A percentile compares a stretch with the other conserved stretches of the same genome.
Evolutionary conservation across 1,284 basidiomycete genomes (phyloP).

Genomic region (Coriolopsis trogii): DNA sequence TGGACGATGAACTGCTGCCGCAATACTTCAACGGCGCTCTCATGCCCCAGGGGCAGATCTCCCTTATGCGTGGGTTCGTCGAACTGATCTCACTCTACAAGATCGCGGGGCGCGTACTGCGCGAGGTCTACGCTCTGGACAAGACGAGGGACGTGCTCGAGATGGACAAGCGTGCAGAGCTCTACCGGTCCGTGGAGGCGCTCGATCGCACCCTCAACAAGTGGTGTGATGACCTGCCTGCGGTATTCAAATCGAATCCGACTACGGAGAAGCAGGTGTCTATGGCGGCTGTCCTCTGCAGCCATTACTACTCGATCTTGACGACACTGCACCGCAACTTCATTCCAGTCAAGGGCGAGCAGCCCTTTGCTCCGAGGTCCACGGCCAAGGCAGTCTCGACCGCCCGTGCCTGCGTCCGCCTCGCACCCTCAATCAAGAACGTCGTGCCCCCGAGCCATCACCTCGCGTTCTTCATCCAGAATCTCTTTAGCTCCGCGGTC

Average conservation of each 20-base stretch:
- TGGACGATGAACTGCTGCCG: conserved; percentile 77
- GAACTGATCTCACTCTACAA: conserved; percentile 78
- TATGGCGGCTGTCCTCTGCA: conserved; percentile 87
- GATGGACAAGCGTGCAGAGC: conserved; percentile 69
- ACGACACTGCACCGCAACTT: conserved; percentile 91
- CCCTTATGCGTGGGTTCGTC: conserved; percentile 81
- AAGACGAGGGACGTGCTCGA: conserved; percentile 74
- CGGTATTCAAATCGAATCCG: conserved; percentile 71
- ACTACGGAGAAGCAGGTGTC: conserved; percentile 78
- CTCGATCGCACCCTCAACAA: conserved; percentile 76
- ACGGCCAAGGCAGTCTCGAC: conserved; percentile 79
- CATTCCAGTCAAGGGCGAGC: conserved; percentile 72
- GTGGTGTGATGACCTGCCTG: conserved; percentile 81
- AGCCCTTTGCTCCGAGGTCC: conserved; percentile 65
- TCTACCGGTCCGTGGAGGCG: conserved; percentile 75
- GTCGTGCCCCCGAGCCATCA: conserved; percentile 88
- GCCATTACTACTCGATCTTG: conserved; percentile 87
- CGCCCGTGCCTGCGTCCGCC: conserved; percentile 79
- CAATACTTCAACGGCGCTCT: conserved; percentile 70
- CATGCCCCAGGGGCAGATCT: conserved; percentile 55
- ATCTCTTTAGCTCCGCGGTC: conserved; percentile 88
- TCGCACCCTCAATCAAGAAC: conserved; percentile 84
- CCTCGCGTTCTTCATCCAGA: conserved; percentile 89
- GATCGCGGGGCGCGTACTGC: conserved; percentile 81
- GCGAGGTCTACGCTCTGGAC: conserved; percentile 79